Evolutionary conservation across 331 rosid genomes (phyloP), one percentile per base, ranked within the genome.

Genomic region (Ulmus americana): DNA sequence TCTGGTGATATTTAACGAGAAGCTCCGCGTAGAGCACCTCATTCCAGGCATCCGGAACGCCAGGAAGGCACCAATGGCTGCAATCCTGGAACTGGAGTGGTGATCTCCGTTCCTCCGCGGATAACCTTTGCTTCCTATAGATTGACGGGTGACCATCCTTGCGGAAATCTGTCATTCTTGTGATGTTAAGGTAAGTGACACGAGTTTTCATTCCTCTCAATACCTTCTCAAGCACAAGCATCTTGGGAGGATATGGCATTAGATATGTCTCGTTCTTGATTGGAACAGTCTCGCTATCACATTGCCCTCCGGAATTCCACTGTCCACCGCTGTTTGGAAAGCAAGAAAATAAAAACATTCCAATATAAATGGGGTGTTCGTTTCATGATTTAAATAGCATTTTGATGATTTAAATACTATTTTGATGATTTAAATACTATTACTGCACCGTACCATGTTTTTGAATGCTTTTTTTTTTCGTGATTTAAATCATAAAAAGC

Each of bases 11-110:
- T 67, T 82, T 74, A 50, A 83, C 54, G 10, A 89, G 76, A 45
- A 94, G 76, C 65, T 89, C 86, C 0, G 97, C 90, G 48, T 74
- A 89, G 65, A 94, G 78, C 64, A 89, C 70, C 78, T 94, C 98
- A 65, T 94, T 94, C 98, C 98, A 94, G 0, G 81, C 43, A 54
- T 94, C 98, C 6, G 98, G 98, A 67, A 94, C 95, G 5, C 98
- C 98, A 0, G 98, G 98, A 73, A 94, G 98, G 80, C 98, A 94
- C 98, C 98, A 94, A 64, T 94, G 98, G 75, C 98, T 94, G 82
- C 98, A 94, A 55, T 94, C 98, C 70, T 94, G 98, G 81, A 14
- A 83, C 65, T 69, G 79, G 69, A 79, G 61, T 1, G 97, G 95
- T 0, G 88, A 80, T 76, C 45, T 82, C 60, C 76, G 74, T 76